phyloP scores from a whole-genome alignment of 495 filamentous ascomycete species.

The Tuber microsphaerosporum region DNA sequence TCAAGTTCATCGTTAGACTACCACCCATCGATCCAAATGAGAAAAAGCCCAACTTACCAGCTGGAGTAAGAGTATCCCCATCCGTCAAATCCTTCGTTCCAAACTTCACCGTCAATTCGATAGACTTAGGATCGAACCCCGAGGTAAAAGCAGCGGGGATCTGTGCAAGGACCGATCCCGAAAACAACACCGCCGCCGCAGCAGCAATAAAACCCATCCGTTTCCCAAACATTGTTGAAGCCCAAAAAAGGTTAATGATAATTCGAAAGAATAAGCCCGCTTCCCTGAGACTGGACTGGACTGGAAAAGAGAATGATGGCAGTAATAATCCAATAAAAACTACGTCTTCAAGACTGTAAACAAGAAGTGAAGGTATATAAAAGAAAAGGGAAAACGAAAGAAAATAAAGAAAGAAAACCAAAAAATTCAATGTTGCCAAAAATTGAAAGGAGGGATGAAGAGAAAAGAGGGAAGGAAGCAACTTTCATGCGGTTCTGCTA shows the following conservation, averaged over 20 bases:
- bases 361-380: slow-evolving; percentile 17
- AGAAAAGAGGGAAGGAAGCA: slow-evolving; percentile 5
- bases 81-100: slow-evolving; percentile 10
- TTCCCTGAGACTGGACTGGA: slow-evolving; percentile 10
- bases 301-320: slow-evolving; percentile 17
- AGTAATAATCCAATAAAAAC: slow-evolving; percentile 13
- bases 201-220: slow-evolving; percentile 13
- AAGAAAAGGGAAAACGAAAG: slow-evolving; percentile 16
- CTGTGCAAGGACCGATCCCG: slow-evolving; percentile 19
- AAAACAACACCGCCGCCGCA: slow-evolving; percentile 21
- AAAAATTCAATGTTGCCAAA: slow-evolving; percentile 6
- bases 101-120: slow-evolving; percentile 20
- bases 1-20: slow-evolving; percentile 8
- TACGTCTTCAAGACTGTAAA: slow-evolving; percentile 29
- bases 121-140: slow-evolving; percentile 21
- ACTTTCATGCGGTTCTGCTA: slow-evolving; percentile 12
- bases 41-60: slow-evolving; percentile 11
- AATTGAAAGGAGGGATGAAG: slow-evolving; percentile 17
- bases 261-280: slow-evolving; percentile 14
- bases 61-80: slow-evolving; percentile 13
- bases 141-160: slow-evolving; percentile 27
- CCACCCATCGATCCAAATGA: background rate
- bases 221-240: slow-evolving; percentile 27
- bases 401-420: slow-evolving; percentile 13
- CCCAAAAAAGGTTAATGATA: slow-evolving; percentile 7